A percentile compares a stretch with the other conserved stretches of the same genome.
These are phyloP conservation scores for Schizonepeta tenuifolia DNA, from an alignment of 257 asterid genomes.

Conservation along the genomic window DNA sequence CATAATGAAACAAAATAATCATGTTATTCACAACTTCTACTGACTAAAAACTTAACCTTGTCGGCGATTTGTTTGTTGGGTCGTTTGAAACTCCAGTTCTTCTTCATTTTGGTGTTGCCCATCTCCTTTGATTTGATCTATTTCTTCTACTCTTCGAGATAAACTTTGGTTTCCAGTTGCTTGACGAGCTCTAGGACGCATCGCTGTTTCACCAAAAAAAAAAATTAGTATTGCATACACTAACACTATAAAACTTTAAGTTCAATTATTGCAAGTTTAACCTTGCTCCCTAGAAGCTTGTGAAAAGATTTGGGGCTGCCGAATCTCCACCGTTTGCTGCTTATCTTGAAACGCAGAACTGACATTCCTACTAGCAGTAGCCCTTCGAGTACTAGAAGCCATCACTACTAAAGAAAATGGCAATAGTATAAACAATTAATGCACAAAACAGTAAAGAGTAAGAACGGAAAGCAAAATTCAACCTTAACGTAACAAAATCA, in stretches of 20 bases:
- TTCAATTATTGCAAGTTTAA: too few relatives aligned
- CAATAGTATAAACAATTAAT: background rate
- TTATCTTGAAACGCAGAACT: constrained; percentile 1
- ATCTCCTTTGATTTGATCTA: background rate
- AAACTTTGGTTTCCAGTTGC: constrained; percentile 6
- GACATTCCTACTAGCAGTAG: background rate
- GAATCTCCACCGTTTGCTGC: background rate
- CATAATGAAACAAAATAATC: too few relatives aligned
- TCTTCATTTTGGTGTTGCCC: constrained; percentile 8
- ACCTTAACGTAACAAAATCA: background rate
- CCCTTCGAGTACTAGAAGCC: background rate
- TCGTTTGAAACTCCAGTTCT: background rate
- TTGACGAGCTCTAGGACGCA: background rate
- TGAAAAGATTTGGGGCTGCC: background rate
- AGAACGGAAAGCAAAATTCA: background rate
- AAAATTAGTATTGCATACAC: background rate
- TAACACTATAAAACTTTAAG: too few relatives aligned
- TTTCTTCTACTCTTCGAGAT: background rate
- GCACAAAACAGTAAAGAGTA: background rate
- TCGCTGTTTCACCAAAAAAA: background rate
- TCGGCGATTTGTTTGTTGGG: background rate
- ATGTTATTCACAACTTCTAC: background rate
- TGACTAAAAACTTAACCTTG: constrained; percentile 7
- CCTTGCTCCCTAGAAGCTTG: background rate
- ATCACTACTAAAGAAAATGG: background rate